Percentiles rank a stretch among this genome's conserved stretches.
Evolutionary conservation across 1,284 basidiomycete species (phyloP).

Genomic region (Naganishia liquefaciens): DNA sequence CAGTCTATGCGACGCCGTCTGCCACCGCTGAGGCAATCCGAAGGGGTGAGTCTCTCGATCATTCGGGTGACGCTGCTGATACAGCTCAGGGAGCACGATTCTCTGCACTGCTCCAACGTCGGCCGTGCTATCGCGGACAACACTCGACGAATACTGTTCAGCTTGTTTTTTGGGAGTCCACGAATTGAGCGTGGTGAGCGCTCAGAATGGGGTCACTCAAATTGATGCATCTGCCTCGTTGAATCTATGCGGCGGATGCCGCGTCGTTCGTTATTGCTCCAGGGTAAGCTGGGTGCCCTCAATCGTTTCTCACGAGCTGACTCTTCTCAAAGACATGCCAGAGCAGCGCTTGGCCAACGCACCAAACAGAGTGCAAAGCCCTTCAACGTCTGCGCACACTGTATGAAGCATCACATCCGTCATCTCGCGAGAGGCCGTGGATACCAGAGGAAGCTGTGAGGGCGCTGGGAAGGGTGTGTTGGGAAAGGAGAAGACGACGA

Average conservation of each 20-base stretch:
- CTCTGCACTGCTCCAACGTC: slow-evolving; percentile 63
- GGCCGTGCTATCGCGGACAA: slow-evolving; percentile 65
- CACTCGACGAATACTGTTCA: slow-evolving; percentile 67
- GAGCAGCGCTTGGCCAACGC: slow-evolving; percentile 69
- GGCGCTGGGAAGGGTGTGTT: slow-evolving; percentile 72
- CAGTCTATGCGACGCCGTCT: slow-evolving; percentile 38
- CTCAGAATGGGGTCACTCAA: slow-evolving; percentile 29
- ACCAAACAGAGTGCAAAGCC: slow-evolving; percentile 74
- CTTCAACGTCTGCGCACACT: slow-evolving; percentile 61
- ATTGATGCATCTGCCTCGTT: slow-evolving; percentile 20
- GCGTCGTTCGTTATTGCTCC: slow-evolving; percentile 69
- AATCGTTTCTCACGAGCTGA: neutral
- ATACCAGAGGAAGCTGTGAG: slow-evolving; percentile 72
- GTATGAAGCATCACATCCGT: slow-evolving; percentile 50
- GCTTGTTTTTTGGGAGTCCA: slow-evolving; percentile 59
- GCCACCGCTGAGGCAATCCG: neutral
- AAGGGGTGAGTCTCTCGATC: slow-evolving; percentile 8
- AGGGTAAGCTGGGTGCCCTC: slow-evolving; percentile 54
- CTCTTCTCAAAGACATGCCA: slow-evolving; percentile 65
- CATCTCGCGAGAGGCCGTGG: slow-evolving; percentile 43
- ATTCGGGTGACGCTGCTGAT: neutral
- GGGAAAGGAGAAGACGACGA: slow-evolving; percentile 60
- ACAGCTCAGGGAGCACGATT: slow-evolving; percentile 59
- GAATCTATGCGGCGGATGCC: slow-evolving; percentile 72
- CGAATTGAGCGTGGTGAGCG: slow-evolving; percentile 38